A percentile compares a stretch with the other conserved stretches of the same genome.
These are phyloP conservation scores for Trametes hirsuta DNA, from an alignment of 1,284 basidiomycete genomes.

Conservation along the genomic window DNA sequence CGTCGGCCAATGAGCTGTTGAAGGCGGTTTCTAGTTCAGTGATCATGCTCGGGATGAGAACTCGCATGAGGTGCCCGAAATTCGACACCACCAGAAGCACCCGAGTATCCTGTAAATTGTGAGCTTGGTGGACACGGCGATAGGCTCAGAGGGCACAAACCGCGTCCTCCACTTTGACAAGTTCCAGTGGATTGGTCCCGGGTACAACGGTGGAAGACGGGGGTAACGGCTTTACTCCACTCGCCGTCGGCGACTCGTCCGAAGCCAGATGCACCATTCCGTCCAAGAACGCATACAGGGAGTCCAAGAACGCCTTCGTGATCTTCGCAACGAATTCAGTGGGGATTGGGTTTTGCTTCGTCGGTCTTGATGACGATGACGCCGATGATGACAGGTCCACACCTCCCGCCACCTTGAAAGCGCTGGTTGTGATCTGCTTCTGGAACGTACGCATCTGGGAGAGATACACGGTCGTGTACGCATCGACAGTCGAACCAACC, in stretches of 20 bases:
- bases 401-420: slow-evolving; percentile 86
- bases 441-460: slow-evolving; percentile 84
- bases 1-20: slow-evolving; percentile 75
- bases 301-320: slow-evolving; percentile 86
- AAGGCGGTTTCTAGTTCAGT: slow-evolving; percentile 82
- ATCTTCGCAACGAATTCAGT: slow-evolving; percentile 71
- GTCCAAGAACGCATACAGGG: slow-evolving; percentile 87
- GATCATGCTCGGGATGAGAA: slow-evolving; percentile 80
- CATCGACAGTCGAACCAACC: slow-evolving; percentile 62
- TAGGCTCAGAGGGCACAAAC: slow-evolving; percentile 44
- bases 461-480: slow-evolving; percentile 69
- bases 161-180: slow-evolving; percentile 62
- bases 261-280: slow-evolving; percentile 87
- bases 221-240: slow-evolving; percentile 40
- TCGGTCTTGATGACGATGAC: slow-evolving; percentile 45
- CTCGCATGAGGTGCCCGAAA: slow-evolving; percentile 75
- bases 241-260: slow-evolving; percentile 59
- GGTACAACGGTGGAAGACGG: slow-evolving; percentile 36
- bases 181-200: slow-evolving; percentile 51
- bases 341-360: slow-evolving; percentile 62
- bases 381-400: slow-evolving; percentile 57
- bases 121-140: background rate
- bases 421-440: slow-evolving; percentile 75
- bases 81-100: slow-evolving; percentile 92
- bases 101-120: slow-evolving; percentile 71